A percentile compares a stretch with the other conserved stretches of the same genome.
phyloP scores from a whole-genome alignment of 2,329 filamentous ascomycete genomes.

The Corynespora cassiicola region DNA sequence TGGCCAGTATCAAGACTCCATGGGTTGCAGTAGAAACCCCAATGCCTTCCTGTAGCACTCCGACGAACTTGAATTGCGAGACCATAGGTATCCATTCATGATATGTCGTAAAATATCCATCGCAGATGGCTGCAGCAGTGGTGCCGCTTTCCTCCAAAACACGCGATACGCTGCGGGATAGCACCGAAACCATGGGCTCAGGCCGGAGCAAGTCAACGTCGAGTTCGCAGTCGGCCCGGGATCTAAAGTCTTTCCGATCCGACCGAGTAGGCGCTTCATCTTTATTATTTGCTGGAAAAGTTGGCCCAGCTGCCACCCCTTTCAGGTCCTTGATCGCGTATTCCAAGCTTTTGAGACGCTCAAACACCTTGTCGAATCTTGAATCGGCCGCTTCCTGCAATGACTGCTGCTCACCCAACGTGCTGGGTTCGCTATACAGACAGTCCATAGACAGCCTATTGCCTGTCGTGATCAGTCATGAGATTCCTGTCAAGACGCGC shows the following conservation, averaged over 20 bases:
- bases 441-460: slow-evolving; percentile 18
- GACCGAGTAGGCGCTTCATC: no score
- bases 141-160: slow-evolving; percentile 13
- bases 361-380: slow-evolving; percentile 22
- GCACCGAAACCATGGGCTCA: slow-evolving; percentile 7
- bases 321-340: no score
- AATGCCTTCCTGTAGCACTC: no score
- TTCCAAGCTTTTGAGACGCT: slow-evolving; percentile 19
- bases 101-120: slow-evolving; percentile 12
- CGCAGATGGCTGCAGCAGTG: slow-evolving; percentile 5
- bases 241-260: no score
- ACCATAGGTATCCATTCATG: slow-evolving; percentile 23
- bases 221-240: no score
- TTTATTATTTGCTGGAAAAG: no score
- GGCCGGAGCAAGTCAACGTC: slow-evolving; percentile 10
- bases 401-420: not conserved
- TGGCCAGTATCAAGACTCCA: slow-evolving; percentile 16
- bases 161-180: slow-evolving; percentile 13
- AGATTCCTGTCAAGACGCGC: not conserved
- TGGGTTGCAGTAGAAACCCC: no score
- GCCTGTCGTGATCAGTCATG: not conserved
- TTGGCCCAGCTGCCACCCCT: no score
- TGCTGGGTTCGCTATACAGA: slow-evolving; percentile 12
- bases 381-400: slow-evolving; percentile 3
- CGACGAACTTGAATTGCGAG: slow-evolving; percentile 6